Percentiles rank a stretch among this genome's conserved stretches.
phyloP scores from a whole-genome alignment of 768 basidiomycete genomes.

The Boletus rubroflammeus region DNA sequence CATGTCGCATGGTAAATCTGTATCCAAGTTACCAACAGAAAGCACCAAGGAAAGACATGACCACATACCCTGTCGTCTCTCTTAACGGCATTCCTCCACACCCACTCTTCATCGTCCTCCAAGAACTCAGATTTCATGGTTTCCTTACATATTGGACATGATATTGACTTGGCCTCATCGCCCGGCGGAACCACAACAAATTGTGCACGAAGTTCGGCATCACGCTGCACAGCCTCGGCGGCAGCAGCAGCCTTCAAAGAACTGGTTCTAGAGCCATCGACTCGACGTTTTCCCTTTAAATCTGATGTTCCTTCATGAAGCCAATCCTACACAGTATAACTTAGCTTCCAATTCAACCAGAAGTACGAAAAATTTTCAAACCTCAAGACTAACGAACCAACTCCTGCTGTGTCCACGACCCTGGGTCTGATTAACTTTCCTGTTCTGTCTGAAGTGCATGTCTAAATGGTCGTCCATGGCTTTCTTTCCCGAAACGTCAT shows the following conservation, averaged over 20 bases:
- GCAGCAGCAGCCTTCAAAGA: conserved; percentile 58
- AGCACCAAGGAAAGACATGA: neutral
- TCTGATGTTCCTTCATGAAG: conserved; percentile 60
- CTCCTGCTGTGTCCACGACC: conserved; percentile 86
- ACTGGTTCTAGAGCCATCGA: conserved; percentile 46
- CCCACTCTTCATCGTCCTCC: conserved; percentile 98
- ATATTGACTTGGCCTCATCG: conserved; percentile 76
- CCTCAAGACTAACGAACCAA: conserved; percentile 85
- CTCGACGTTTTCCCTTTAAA: conserved; percentile 67
- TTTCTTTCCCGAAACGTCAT: conserved; percentile 67
- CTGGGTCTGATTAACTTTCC: conserved; percentile 70
- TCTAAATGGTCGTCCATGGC: conserved; percentile 87
- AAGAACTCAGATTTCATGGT: conserved; percentile 83
- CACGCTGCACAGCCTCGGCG: conserved; percentile 67
- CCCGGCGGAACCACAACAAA: conserved; percentile 89
- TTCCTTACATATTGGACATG: conserved; percentile 98
- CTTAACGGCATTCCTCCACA: conserved; percentile 88
- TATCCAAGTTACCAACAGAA: conserved; percentile 1
- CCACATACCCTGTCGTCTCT: conserved; percentile 75
- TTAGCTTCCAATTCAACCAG: conserved; percentile 11
- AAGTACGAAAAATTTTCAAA: conserved; percentile 37
- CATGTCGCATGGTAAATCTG: conserved; percentile 96
- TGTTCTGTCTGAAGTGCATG: conserved; percentile 94
- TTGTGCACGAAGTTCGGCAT: conserved; percentile 68
- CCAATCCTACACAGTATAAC: conserved; percentile 69